Base-by-base conservation (phyloP, 441 rosid genomes). In the Populus hybrid region DNA sequence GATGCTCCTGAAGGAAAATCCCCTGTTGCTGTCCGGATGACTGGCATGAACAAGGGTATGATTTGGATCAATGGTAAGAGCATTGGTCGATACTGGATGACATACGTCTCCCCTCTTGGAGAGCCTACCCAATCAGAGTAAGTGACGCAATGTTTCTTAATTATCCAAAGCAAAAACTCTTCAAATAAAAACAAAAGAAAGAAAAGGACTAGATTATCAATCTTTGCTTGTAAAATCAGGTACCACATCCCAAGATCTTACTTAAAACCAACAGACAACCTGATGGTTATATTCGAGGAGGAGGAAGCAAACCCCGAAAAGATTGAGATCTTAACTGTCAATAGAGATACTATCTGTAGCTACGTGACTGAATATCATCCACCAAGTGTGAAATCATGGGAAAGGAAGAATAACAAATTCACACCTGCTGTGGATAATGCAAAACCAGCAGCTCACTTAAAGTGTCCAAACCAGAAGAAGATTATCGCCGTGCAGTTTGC, bases 11-110 rank as follows among this genome's bases (percentile, higher is more conserved):
- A 91, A 84, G 96, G 97, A 72, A 14, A 79, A 68, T 77, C 84
- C 23, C 89, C 98, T 0, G 80, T 91, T 30, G 93, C 86, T 28
- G 70, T 97, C 57, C 75, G 87, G 14, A 87, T 92, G 89, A 78
- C 71, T 6, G 86, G 89, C 3, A 93, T 94, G 97, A 85, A 86
- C 1, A 97, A 97, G 82, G 98, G 98, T 23, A 84, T 92, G 90
- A 84, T 90, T 68, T 97, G 98, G 97, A 83, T 97, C 38, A 97
- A 97, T 35, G 98, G 98, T 7, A 80, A 84, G 70, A 91, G 87
- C 85, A 89, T 97, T n/a, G 98, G 99, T 36, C 86, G 99, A 18
- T 87, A 93, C 76, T 97, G 99, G 99, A 81, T 85, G 87, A 84
- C 94, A n/a, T 94, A 79, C 80, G 69, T 91, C 30, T 92, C 98